Conservation (phyloP, 805 yeast species). For the Candida insectorum region DNA sequence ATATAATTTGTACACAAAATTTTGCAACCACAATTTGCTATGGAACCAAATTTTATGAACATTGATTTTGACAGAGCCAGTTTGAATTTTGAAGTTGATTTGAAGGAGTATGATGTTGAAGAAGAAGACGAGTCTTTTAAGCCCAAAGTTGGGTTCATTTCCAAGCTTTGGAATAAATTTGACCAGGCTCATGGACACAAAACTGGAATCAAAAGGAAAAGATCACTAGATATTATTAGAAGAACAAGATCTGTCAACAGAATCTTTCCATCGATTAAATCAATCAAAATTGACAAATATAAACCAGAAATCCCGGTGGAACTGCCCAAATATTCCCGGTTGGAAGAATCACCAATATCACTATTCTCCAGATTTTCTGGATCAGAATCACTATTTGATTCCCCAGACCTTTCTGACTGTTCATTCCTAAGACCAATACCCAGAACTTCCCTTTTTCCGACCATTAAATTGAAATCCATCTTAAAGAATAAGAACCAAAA, state of each 20-base stretch:
- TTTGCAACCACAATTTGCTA: too few relatives aligned
- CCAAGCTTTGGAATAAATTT: constrained; percentile 1
- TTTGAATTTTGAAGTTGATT: constrained; percentile 3
- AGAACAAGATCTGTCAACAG: background rate
- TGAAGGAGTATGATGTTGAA: background rate
- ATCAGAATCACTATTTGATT: background rate
- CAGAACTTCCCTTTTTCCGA: too few relatives aligned
- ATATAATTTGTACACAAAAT: too few relatives aligned
- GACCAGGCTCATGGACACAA: constrained; percentile 1
- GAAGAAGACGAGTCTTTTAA: background rate
- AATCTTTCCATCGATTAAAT: background rate
- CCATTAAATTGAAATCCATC: constrained; percentile 22
- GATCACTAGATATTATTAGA: background rate
- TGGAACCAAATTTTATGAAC: too few relatives aligned
- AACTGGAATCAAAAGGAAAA: background rate
- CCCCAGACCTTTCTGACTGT: background rate
- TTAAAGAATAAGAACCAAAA: constrained; percentile 24
- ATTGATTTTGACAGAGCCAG: constrained; percentile 6
- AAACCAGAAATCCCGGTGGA: background rate
- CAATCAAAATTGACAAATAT: background rate
- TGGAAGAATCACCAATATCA: background rate
- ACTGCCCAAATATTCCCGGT: background rate
- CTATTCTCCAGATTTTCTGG: background rate
- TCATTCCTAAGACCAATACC: background rate
- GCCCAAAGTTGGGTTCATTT: background rate